Evolutionary conservation across 1,139 yeast species (phyloP), one percentile per base, ranked within the genome.

Genomic region (Candida tropicalis): DNA sequence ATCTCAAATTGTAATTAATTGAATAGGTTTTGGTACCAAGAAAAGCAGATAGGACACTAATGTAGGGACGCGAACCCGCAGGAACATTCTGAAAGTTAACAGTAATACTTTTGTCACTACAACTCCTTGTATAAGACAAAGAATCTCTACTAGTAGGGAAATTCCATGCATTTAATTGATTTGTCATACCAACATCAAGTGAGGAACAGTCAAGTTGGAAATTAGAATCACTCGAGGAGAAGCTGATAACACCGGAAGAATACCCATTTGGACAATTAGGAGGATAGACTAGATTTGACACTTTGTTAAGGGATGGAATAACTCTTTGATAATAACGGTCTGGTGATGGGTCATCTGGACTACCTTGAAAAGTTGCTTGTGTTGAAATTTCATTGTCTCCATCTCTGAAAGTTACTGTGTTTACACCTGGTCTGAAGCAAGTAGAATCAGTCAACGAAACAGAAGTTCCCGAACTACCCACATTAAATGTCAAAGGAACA

Each of bases 61-160:
- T 46, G 43, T 53, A 65, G 9, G 66, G 65, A 18, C 68, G 51
- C 44, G 52, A 62, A 1, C 70, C 70, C 2, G 64, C 60, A 2
- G 69, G 68, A 28, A 65, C 40, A 42, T 58, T 55, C 2, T 36
- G 16, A 45, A 53, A 65, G 4, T 40, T 39, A 10, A 60, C 46
- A 2, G 42, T 39, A 31, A 51, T 46, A 1, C 43, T 39, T 4
- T 39, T 32, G 1, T 49, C 11, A 9, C 50, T 33, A 52, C 67
- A 63, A 2, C 53, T 24, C 9, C 46, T 48, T 1, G 56, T 35
- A 31, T 28, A 33, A 39, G 46, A 31, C 25, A 41, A 36, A 6
- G 33, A 7, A 5, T 41, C 35, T 4, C 40, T 39, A 12, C 28
- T 36, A 24, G 43, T 40, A 10, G 68, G 64, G 9, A 18, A 39